Percentiles rank a stretch among this genome's conserved stretches.
These are phyloP conservation scores for Beta corolliflora DNA, from an alignment of 179 eudicot species.

Conservation along the genomic window DNA sequence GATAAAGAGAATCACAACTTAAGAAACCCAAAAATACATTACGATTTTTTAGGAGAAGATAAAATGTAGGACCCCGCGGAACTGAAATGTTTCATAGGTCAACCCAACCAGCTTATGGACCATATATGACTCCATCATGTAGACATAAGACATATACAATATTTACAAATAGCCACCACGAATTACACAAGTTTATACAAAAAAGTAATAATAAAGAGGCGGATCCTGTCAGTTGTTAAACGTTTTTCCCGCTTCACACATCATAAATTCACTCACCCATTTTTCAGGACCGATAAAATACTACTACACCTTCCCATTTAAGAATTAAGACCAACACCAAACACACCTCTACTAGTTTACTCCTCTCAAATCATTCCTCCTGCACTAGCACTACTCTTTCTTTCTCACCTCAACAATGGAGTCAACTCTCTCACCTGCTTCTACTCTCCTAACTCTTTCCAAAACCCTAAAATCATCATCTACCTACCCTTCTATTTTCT, in stretches of 20 bases:
- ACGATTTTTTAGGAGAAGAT: no score
- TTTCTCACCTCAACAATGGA: conserved; percentile 45
- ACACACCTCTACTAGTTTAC: neutral
- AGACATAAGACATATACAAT: no score
- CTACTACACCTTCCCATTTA: neutral
- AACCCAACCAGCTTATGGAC: no score
- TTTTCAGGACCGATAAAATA: neutral
- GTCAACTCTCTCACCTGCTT: conserved; percentile 44
- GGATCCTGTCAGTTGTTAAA: neutral
- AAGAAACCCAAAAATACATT: no score
- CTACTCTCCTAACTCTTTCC: conserved; percentile 41
- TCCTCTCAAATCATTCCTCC: neutral
- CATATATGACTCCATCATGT: no score
- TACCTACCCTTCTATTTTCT: conserved; percentile 8
- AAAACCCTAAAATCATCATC: conserved; percentile 43
- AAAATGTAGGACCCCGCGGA: no score
- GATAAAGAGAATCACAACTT: no score
- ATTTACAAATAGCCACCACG: no score
- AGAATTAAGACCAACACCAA: neutral
- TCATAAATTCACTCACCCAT: neutral
- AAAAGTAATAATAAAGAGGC: no score
- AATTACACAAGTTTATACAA: no score
- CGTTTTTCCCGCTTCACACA: conserved; percentile 23
- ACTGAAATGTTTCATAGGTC: no score
- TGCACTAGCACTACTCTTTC: neutral